phyloP scores from a whole-genome alignment of 257 asterid species.

The Solanum chiquidenum region DNA sequence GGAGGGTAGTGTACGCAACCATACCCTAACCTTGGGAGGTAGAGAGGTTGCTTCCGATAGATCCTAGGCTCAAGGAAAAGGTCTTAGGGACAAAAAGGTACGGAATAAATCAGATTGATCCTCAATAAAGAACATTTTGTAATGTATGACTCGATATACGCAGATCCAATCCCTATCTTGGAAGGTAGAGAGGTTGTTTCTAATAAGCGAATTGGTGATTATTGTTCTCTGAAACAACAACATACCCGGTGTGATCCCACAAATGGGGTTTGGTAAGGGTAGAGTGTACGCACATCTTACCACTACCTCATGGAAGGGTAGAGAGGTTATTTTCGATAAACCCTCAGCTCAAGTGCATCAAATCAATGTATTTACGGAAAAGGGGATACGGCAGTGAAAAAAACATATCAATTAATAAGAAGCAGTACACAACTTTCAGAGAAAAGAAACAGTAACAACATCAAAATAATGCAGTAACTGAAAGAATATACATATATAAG shows the following conservation, averaged over 20 bases:
- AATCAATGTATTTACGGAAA: not conserved
- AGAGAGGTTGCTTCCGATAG: not conserved
- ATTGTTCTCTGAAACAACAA: not conserved
- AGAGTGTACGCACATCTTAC: not conserved
- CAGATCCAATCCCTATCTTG: not conserved
- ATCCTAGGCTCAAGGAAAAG: not conserved
- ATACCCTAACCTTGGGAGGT: too few species aligned
- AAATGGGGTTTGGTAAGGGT: not conserved
- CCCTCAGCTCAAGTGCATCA: not conserved
- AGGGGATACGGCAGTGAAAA: not conserved
- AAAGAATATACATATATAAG: too few species aligned
- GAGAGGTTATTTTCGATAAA: not conserved
- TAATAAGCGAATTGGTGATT: not conserved
- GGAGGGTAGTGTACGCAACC: too few species aligned
- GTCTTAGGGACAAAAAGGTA: not conserved
- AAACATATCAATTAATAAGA: not conserved
- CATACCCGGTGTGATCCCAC: not conserved
- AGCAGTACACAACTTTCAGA: not conserved
- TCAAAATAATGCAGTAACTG: not conserved
- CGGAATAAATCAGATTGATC: not conserved
- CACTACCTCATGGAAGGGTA: not conserved
- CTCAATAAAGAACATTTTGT: not conserved
- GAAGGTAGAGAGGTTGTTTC: not conserved
- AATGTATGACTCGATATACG: not conserved
- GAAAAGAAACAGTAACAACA: not conserved